Base-by-base conservation (phyloP, 2,329 filamentous ascomycete species). In the Stagonosporopsis tanaceti region DNA sequence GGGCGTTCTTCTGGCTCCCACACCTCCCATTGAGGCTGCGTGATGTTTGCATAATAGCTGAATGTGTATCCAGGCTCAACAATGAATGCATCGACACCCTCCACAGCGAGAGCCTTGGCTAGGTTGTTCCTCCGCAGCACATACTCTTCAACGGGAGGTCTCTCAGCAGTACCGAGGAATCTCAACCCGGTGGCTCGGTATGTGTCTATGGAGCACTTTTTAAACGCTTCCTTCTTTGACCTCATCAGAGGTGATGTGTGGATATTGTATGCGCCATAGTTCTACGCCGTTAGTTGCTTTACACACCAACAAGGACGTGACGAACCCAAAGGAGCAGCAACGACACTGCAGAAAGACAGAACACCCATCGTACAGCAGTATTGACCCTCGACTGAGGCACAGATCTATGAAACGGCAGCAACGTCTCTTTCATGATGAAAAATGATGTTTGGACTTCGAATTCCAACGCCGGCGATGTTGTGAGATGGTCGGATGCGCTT, bases 1-100 rank as follows among this genome's bases (percentile, higher is more conserved):
- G 86, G 86, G 1, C 85, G 80, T 66, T 88, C 85, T 64, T 88
- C 85, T 0, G 85, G 85, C 53, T 88, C 86, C 85, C 85, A 88
- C 0, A 83, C 81, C 61, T 89, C 85, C 86, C 86, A 88, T 58
- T 88, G 82, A 0, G 69, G 70, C 65, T 88, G 86, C 0, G 84
- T 86, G 39, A 85, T 79, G 64, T 89, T 88, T 44, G 80, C 85
- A 65, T 87, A 89, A 70, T 88, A 87, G 73, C 85, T 82, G 62
- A 88, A 88, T 0, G 85, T 87, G 65, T 87, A 88, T 2, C 86
- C 86, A 1, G 87, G 87, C 66, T 89, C 87, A 1, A 87, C 76
- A 2, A 87, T 76, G 61, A 89, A 89, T 0, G 84, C 86, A 69
- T 87, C 85, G 1, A 82, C 72, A 1, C 73, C 75, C 39, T 85